phyloP scores from a whole-genome alignment of 139 green algal genomes.

The Tetradesmus obliquus region DNA sequence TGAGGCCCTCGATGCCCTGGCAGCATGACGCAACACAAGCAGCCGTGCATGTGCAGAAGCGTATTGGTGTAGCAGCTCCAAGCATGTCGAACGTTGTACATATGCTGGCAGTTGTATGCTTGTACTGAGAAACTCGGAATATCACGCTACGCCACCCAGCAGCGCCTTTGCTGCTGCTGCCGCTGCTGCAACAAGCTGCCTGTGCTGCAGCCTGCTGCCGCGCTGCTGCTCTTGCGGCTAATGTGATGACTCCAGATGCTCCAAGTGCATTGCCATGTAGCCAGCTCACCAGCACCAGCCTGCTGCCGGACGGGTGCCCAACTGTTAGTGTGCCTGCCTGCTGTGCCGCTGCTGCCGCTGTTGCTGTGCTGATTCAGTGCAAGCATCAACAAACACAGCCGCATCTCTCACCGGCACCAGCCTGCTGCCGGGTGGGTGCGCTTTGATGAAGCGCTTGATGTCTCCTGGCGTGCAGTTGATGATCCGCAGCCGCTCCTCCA shows the following conservation, averaged over 20 bases:
- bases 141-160: too few relatives aligned
- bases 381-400: background rate
- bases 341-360: background rate
- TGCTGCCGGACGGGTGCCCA: conserved; percentile 56
- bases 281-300: conserved; percentile 55
- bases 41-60: background rate
- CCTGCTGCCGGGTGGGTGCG: conserved; percentile 62
- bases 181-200: background rate
- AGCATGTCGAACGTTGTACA: too few relatives aligned
- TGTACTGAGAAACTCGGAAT: too few relatives aligned
- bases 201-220: background rate
- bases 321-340: background rate
- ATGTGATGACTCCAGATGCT: background rate
- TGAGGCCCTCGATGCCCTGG: conserved; percentile 69
- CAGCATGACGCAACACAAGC: background rate
- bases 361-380: background rate
- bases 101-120: too few relatives aligned
- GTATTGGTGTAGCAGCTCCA: background rate
- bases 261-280: background rate
- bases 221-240: conserved; percentile 10
- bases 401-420: conserved; percentile 53
- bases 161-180: background rate
- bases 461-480: conserved; percentile 74
- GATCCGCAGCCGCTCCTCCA: conserved; percentile 71
- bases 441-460: conserved; percentile 69